These are phyloP conservation scores for Xylaria nigripes DNA, from an alignment of 495 filamentous ascomycete species.

Conservation along the genomic window DNA sequence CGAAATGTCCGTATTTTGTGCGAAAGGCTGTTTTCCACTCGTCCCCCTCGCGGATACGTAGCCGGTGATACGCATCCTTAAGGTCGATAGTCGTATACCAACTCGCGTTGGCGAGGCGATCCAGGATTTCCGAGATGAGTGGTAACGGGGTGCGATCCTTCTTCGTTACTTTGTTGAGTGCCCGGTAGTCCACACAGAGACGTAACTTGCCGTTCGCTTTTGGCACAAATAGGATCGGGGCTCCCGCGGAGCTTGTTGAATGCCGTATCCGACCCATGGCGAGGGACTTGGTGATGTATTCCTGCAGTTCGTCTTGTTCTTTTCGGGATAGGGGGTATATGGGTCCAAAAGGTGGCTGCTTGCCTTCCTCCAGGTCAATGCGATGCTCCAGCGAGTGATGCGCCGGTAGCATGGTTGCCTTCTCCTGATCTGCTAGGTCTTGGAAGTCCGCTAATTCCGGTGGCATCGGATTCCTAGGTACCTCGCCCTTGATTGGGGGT, in stretches of 20 bases:
- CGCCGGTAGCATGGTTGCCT: not conserved
- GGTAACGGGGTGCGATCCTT: too few relatives aligned
- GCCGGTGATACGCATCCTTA: constrained; percentile 24
- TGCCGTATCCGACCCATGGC: not conserved
- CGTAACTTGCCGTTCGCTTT: not conserved
- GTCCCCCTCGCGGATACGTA: constrained; percentile 25
- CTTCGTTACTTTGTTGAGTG: too few relatives aligned
- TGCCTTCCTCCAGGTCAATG: not conserved
- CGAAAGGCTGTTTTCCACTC: constrained; percentile 33
- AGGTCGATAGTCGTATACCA: not conserved
- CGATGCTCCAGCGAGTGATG: not conserved
- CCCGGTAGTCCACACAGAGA: too few relatives aligned
- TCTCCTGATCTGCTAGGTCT: not conserved
- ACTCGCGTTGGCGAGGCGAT: not conserved
- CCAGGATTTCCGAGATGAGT: not conserved
- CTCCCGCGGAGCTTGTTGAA: not conserved
- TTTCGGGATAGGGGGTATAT: not conserved
- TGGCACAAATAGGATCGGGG: not conserved
- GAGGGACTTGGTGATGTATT: not conserved
- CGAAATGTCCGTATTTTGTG: constrained; percentile 19
- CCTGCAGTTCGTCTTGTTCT: not conserved
- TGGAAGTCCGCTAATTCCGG: not conserved
- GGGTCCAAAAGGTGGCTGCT: not conserved
- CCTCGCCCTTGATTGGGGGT: not conserved
- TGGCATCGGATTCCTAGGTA: not conserved